Conservation (phyloP, 768 basidiomycete species). For the Dendrothele bispora region DNA sequence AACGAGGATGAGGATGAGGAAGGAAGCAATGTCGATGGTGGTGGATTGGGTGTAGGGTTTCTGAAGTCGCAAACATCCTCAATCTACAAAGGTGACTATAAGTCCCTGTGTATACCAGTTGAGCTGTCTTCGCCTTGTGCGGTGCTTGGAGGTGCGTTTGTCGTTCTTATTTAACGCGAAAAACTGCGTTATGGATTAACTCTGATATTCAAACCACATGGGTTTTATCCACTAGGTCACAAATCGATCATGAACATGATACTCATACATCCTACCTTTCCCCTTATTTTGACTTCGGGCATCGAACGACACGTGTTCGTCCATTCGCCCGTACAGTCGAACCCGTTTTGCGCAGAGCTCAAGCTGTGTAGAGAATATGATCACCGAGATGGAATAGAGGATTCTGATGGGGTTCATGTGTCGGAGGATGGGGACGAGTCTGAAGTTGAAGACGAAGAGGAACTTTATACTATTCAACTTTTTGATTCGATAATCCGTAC, state of each 20-base stretch:
- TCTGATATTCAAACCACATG: neutral
- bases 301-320: slow-evolving; percentile 70
- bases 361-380: slow-evolving; percentile 25
- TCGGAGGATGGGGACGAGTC: slow-evolving; percentile 23
- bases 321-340: slow-evolving; percentile 61
- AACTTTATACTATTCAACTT: slow-evolving; percentile 55
- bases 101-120: slow-evolving; percentile 57
- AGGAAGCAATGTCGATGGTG: neutral
- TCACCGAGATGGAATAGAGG: slow-evolving; percentile 34
- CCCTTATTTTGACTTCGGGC: slow-evolving; percentile 68
- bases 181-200: too few relatives aligned
- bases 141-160: slow-evolving; percentile 51
- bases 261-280: slow-evolving; percentile 71
- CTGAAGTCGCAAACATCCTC: slow-evolving; percentile 34
- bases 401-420: slow-evolving; percentile 29
- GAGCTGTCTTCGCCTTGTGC: slow-evolving; percentile 64
- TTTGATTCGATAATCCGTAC: slow-evolving; percentile 72
- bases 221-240: slow-evolving; percentile 48
- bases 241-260: slow-evolving; percentile 76
- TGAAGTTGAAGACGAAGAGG: slow-evolving; percentile 24
- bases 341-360: slow-evolving; percentile 55
- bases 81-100: too few relatives aligned
- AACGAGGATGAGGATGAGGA: slow-evolving; percentile 28
- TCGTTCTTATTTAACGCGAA: neutral
- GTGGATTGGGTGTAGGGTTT: slow-evolving; percentile 37